Evolutionary conservation across 2,329 filamentous ascomycete species (phyloP), one percentile per base, ranked within the genome.

Genomic region (Aspergillus terreus): DNA sequence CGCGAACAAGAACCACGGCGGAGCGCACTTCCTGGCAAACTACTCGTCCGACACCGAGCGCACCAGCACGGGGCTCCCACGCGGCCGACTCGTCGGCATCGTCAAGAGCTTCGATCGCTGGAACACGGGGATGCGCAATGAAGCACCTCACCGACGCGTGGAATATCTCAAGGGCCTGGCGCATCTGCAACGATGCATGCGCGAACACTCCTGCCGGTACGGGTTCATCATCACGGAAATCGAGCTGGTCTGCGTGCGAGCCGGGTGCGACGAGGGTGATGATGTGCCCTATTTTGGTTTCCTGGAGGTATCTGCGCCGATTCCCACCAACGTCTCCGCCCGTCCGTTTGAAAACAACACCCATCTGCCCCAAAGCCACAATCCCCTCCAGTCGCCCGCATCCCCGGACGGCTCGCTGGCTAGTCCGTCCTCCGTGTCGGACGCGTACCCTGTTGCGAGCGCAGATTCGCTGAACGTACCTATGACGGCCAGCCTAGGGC

Each of bases 151-250:
- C 70, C 88, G 91, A 73, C 87, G 88, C 52, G 89, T 96, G 52
- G 85, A 92, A 72, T 96, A 96, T 75, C 85, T 96, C 17, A 86
- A 88, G 46, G 90, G 90, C 1, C 83, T 97, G 4, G 81, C 91
- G 0, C 90, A 95, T 62, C 78, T 96, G 42, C 92, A 97, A 72
- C 83, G 89, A 67, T 85, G 86, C 65, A 96, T 96, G 90, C 90
- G 92, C 70, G 90, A 95, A 74, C 89, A 96, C 74, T 85, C 86
- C 59, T 95, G 90, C 68, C 86, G 92, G 53, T 97, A 96, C 71
- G 92, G 92, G 49, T 97, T 96, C 78, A 92, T 97, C 71, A 84
- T 96, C 66, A 96, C 90, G 1, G 92, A 96, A 74, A 96, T 96
- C 62, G 92, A 97, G 74, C 84, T 96, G 7, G 86, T 96, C 36